Base-by-base conservation (phyloP, 352 stramenopile genomes). In the Phytophthora palmivora region DNA sequence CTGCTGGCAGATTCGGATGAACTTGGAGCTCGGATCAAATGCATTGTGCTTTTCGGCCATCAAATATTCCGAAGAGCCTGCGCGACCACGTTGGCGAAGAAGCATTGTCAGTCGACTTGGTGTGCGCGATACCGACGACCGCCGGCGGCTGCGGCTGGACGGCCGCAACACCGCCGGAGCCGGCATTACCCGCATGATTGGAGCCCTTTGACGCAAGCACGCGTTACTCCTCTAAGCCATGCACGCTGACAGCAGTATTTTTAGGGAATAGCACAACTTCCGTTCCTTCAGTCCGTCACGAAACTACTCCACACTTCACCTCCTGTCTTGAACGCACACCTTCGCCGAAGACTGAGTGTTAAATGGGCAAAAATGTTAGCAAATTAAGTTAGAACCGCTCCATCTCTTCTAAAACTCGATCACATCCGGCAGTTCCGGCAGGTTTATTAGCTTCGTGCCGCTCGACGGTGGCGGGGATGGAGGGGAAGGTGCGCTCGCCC, bases 371-470 rank as follows among this genome's bases (percentile, higher is more conserved):
- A 54, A 66, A 39, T 41, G 30, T 30, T 63, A 53, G 45, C 45
- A 49, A 60, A 69, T 73, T 74, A 77, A 77, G 42, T 77, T 77
- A 77, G 16, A 48, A 53, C 42, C 39, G 32, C 41, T 34, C 21
- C 19, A 46, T 43, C 12, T 58, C 34, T 67, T 51, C 53, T 77
- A 81, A 67, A 81, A 81, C 66, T 76, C 72, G 18, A 79, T 44
- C 56, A 87, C 74, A 37, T 87, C 78, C n/a, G 78, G 78, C 12
- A 87, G 56, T 18, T 87, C 78, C 15, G 78, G 74, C 30, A 87
- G 43, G 38, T 78, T 76, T 16, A 26, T 63, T 38, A 79, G 48
- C 45, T 70, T 70, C 15, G 38, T 26, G 1, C 45, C 24, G 28
- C 19, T 38, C 14, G 63, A 61, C 15, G 55, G 49, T 3, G 64